Base-by-base conservation (phyloP, 495 filamentous ascomycete genomes). In the Parachaetomium inaequale region DNA sequence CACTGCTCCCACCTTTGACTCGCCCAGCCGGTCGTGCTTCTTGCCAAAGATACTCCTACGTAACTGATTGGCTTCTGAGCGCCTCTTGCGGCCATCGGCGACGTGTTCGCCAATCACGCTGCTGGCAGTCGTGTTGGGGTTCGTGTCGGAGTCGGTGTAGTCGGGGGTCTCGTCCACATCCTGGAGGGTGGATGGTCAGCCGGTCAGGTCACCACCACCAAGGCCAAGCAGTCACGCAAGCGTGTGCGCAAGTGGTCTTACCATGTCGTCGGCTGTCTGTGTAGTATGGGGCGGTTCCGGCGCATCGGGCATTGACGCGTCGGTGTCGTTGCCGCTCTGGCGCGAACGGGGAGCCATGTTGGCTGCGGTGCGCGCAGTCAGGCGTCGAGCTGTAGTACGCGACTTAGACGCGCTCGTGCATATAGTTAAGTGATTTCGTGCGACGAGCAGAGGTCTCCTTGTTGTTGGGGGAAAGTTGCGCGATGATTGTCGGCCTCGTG, bases 1-100 rank as follows among this genome's bases (percentile, higher is more conserved):
- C 15, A 42, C 29, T 11, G 4, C 38, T 55, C 78, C 42, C 84
- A 96, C 92, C 85, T 97, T 97, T 34, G 88, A 92, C 69, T 93
- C 89, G 67, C 92, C 92, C 31, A 99, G 72, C 34, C 85, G 81
- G 67, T 93, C 88, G 66, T 97, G 94, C 74, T 99, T 97, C 78
- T 93, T 96, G 65, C 92, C 92, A 68, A 96, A 88, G 26, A 96
- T 87, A 69, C 85, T 95, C 73, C 95, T 89, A 52, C 93, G 88
- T 68, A 96, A 79, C 69, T 91, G 86, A 50, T 90, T 91, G 46
- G 87, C 93, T 69, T 96, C 91, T 43, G 90, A 87, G 56, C 92
- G 85, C 68, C 87, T 84, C 75, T 89, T 92, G 31, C 94, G 88
- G 14, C 93, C 93, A 79, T 98, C 94, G 23, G 73, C 61, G 23